A percentile compares a stretch with the other conserved stretches of the same genome.
These are phyloP conservation scores for Candida sanyaensis DNA, from an alignment of 1,139 yeast species.

Conservation along the genomic window DNA sequence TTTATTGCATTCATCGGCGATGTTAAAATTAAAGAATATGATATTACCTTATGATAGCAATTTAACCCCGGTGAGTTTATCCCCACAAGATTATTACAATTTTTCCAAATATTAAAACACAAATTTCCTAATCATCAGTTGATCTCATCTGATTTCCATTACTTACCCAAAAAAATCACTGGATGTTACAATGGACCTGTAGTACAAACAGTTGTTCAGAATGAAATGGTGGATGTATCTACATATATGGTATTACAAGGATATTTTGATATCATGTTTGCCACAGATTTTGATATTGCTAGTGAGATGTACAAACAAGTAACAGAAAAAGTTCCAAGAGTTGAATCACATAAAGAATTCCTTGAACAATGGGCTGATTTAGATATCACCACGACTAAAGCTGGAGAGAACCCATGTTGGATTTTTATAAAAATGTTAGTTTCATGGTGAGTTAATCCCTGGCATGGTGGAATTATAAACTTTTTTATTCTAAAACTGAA, in stretches of 20 bases:
- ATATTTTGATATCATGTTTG: slow-evolving; percentile 82
- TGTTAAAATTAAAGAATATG: slow-evolving; percentile 33
- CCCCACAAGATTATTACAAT: slow-evolving; percentile 72
- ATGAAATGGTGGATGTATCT: slow-evolving; percentile 66
- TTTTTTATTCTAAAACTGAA: not conserved
- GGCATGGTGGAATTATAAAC: no score
- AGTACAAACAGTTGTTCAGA: slow-evolving; percentile 75
- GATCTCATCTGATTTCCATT: slow-evolving; percentile 72
- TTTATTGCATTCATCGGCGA: slow-evolving; percentile 36
- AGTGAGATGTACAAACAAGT: slow-evolving; percentile 64
- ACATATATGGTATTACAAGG: slow-evolving; percentile 86
- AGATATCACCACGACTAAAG: slow-evolving; percentile 65
- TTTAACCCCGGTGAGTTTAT: slow-evolving; percentile 74
- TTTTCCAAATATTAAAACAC: slow-evolving; percentile 62
- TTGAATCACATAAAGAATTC: slow-evolving; percentile 64
- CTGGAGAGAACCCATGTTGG: slow-evolving; percentile 89
- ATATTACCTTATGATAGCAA: slow-evolving; percentile 64
- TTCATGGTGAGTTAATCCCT: slow-evolving; percentile 43
- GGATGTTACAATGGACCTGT: slow-evolving; percentile 78
- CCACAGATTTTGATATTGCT: slow-evolving; percentile 72
- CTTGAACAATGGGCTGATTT: slow-evolving; percentile 72
- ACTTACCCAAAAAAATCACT: slow-evolving; percentile 57
- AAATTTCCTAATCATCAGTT: slow-evolving; percentile 77
- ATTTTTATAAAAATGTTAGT: slow-evolving; percentile 75
- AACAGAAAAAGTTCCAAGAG: slow-evolving; percentile 60